phyloP scores from a whole-genome alignment of 108 stramenopile genomes.

The Skeletonema grethae region DNA sequence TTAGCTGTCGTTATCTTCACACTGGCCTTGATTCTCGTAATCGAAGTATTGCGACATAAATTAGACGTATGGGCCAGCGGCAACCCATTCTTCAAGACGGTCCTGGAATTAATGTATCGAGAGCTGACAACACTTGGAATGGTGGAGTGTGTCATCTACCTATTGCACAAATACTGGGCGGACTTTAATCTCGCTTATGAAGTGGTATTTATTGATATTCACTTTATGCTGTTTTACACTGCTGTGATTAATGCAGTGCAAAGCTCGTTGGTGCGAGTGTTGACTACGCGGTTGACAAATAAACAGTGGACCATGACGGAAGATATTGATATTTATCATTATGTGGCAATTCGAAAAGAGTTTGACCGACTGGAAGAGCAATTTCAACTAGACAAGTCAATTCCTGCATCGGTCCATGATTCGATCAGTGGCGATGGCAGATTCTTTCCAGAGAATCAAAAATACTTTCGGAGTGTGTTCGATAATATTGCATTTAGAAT shows the following conservation, averaged over 20 bases:
- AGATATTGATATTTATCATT: conserved; percentile 83
- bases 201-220: conserved; percentile 83
- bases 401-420: conserved; percentile 2
- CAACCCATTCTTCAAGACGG: conserved; percentile 68
- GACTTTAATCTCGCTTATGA: not conserved
- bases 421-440: not conserved
- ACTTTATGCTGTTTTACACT: conserved; percentile 87
- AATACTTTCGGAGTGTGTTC: conserved; percentile 6
- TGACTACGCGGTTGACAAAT: conserved; percentile 55
- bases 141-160: conserved; percentile 28
- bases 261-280: conserved; percentile 56
- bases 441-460: conserved; percentile 4
- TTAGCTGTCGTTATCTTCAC: conserved; percentile 66
- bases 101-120: conserved; percentile 73
- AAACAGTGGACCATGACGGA: conserved; percentile 80
- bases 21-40: conserved; percentile 65
- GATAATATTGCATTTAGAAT: conserved; percentile 19
- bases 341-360: conserved; percentile 88
- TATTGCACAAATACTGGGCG: not conserved
- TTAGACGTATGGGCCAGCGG: conserved; percentile 69
- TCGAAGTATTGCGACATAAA: conserved; percentile 68
- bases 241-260: conserved; percentile 88
- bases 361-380: conserved; percentile 67
- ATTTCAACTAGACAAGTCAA: conserved; percentile 1
- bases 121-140: conserved; percentile 59